Percentiles rank a stretch among this genome's conserved stretches.
Conservation (phyloP, 257 asterid genomes). For the Anisodus tanguticus region DNA sequence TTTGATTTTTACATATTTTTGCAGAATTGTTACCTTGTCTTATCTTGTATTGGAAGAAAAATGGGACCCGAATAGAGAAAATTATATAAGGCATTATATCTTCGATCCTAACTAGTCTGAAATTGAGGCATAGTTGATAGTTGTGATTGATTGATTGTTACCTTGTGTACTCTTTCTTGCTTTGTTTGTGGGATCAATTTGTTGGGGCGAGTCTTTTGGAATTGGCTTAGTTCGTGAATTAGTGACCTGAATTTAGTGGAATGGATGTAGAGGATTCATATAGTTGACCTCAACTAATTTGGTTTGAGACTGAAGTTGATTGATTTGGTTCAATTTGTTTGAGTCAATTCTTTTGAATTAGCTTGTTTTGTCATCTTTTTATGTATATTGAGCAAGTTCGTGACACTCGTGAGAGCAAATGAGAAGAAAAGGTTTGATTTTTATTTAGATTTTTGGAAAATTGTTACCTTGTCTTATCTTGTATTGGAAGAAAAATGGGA, state of each 20-base stretch:
- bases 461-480: neutral
- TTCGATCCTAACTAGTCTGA: neutral
- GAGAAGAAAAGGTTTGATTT: neutral
- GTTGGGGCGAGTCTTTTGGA: neutral
- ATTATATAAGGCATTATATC: too few species aligned
- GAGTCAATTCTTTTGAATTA: neutral
- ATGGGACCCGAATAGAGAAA: too few species aligned
- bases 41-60: neutral
- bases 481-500: neutral
- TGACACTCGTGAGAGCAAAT: slow-evolving; percentile 36
- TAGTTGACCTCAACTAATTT: slow-evolving; percentile 10
- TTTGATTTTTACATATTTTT: neutral
- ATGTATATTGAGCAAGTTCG: slow-evolving; percentile 12
- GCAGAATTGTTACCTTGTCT: neutral
- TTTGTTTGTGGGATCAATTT: too few species aligned
- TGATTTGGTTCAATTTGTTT: slow-evolving; percentile 9
- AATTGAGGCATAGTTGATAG: too few species aligned
- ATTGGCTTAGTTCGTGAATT: slow-evolving; percentile 12
- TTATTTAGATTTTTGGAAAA: too few species aligned
- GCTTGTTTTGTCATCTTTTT: slow-evolving; percentile 22
- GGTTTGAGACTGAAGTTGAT: slow-evolving; percentile 19
- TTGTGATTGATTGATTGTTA: neutral
- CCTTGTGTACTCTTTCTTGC: too few species aligned
- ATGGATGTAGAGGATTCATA: neutral
- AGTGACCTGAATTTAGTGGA: neutral